A percentile compares a stretch with the other conserved stretches of the same genome.
Conservation (phyloP, 768 basidiomycete species). For the Kwoniella shandongensis region DNA sequence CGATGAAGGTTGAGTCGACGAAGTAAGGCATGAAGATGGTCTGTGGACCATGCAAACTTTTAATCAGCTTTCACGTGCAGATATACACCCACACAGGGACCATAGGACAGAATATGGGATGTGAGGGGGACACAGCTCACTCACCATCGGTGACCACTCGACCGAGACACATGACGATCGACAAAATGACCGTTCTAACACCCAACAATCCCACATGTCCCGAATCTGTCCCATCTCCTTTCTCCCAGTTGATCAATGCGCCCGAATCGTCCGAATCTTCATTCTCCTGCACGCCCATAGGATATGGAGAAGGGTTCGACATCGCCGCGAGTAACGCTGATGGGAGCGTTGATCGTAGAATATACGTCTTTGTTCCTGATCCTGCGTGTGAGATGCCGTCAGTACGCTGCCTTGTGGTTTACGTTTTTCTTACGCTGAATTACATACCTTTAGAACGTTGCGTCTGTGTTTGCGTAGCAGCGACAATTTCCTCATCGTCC, state of each 20-base stretch:
- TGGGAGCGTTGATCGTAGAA: constrained; percentile 74
- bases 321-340: constrained; percentile 58
- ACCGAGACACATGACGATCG: constrained; percentile 79
- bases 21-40: constrained; percentile 69
- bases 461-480: constrained; percentile 52
- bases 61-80: constrained; percentile 1
- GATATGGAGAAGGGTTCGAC: constrained; percentile 58
- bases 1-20: constrained; percentile 67
- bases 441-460: no score
- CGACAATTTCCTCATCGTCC: constrained; percentile 53
- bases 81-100: no score
- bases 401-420: no score
- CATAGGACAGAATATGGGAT: no score
- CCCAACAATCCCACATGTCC: constrained; percentile 64
- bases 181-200: constrained; percentile 75
- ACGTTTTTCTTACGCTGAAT: neutral
- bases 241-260: constrained; percentile 54
- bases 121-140: constrained; percentile 45
- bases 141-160: constrained; percentile 71
- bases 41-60: constrained; percentile 57
- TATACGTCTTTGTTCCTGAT: constrained; percentile 73
- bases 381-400: no score
- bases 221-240: constrained; percentile 58
- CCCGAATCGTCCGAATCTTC: constrained; percentile 60
- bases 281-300: constrained; percentile 57